Evolutionary conservation across 257 asterid genomes (phyloP).

Genomic region (Paraleonurus japonicus): DNA sequence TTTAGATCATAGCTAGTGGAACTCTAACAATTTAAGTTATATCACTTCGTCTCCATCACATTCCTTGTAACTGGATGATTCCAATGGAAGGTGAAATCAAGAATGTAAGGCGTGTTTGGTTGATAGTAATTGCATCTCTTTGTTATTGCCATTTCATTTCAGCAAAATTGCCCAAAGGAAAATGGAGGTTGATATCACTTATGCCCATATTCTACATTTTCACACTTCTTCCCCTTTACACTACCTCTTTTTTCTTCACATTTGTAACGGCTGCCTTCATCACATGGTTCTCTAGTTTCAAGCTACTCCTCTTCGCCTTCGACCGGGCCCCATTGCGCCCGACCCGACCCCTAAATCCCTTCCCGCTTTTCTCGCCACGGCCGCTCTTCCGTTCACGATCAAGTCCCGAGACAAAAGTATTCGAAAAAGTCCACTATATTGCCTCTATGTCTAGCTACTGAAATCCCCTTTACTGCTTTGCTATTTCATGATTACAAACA

Average conservation of each 20-base stretch:
- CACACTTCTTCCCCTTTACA: constrained; percentile 39
- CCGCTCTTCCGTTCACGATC: constrained; percentile 50
- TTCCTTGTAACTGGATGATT: no score
- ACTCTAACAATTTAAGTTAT: no score
- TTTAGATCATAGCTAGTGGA: no score
- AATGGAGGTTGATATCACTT: constrained; percentile 44
- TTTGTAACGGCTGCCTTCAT: constrained; percentile 40
- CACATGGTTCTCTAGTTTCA: constrained; percentile 59
- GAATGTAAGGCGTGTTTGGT: constrained; percentile 26
- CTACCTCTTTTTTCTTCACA: constrained; percentile 39
- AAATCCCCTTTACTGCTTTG: constrained; percentile 26
- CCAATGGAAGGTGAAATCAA: constrained; percentile 46
- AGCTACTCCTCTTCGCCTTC: constrained; percentile 59
- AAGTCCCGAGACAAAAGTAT: neutral
- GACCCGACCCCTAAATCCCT: constrained; percentile 32
- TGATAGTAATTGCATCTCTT: constrained; percentile 35
- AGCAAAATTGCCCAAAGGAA: constrained; percentile 40
- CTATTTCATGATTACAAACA: constrained; percentile 15
- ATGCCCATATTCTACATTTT: constrained; percentile 47
- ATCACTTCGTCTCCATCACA: no score
- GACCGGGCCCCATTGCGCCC: constrained; percentile 49
- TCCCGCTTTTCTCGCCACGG: constrained; percentile 38
- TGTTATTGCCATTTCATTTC: constrained; percentile 41
- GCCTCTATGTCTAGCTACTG: constrained; percentile 36
- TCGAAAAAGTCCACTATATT: constrained; percentile 19